Evolutionary conservation across 352 stramenopile species (phyloP).

Genomic region (Thraustochytrium sp.): DNA sequence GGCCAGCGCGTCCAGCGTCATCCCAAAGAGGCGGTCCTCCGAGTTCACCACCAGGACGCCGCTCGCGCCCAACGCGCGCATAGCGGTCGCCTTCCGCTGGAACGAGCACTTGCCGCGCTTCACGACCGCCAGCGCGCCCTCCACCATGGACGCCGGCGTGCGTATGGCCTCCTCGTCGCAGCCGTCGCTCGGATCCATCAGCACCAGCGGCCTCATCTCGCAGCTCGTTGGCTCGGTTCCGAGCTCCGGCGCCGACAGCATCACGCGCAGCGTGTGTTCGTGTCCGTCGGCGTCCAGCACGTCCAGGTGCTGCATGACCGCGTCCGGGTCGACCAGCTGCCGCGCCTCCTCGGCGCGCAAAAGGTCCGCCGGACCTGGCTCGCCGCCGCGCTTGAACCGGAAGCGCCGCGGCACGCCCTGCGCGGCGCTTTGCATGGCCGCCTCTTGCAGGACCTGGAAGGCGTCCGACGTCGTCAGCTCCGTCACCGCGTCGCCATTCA

Average conservation of each 20-base stretch:
- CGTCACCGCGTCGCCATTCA: conserved; percentile 25
- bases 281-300: neutral
- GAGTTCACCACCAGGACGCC: neutral
- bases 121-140: neutral
- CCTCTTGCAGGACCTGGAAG: conserved; percentile 21
- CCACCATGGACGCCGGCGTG: neutral
- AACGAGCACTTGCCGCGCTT: conserved; percentile 19
- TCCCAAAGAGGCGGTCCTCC: conserved; percentile 13
- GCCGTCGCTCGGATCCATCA: neutral
- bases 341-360: neutral
- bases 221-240: neutral
- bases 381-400: neutral
- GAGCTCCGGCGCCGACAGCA: neutral
- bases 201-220: neutral
- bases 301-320: conserved; percentile 6
- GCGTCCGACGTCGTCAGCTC: conserved; percentile 8
- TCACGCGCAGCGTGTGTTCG: neutral
- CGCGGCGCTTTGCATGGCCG: neutral
- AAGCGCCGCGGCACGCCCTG: neutral
- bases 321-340: neutral
- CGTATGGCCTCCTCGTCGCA: neutral
- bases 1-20: neutral
- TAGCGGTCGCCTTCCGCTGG: neutral
- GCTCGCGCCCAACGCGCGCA: neutral
- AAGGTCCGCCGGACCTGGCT: neutral